Conservation (phyloP, 164 flowering plant genomes). For the Chimonanthus salicifolius region DNA sequence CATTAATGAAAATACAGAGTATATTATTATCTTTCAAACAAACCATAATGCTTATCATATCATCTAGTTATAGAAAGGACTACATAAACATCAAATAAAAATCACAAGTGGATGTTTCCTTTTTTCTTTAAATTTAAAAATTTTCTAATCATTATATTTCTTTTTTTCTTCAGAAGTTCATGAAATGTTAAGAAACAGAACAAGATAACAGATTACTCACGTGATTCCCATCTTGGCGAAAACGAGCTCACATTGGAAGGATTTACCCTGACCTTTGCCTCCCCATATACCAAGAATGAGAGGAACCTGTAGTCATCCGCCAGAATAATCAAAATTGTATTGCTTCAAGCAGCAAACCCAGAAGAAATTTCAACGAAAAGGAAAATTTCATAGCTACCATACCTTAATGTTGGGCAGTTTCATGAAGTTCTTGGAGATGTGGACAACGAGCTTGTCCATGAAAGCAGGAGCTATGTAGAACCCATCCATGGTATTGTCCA, state of each 20-base stretch:
- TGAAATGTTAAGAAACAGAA: not conserved
- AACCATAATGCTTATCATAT: not conserved
- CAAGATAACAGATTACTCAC: conserved; percentile 17
- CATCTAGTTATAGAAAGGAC: not conserved
- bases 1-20: not conserved
- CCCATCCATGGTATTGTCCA: conserved; percentile 52
- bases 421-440: conserved; percentile 56
- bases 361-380: not conserved
- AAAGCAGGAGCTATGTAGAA: conserved; percentile 59
- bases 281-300: conserved; percentile 58
- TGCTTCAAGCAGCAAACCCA: not conserved
- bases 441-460: conserved; percentile 65
- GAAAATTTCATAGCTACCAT: conserved; percentile 5
- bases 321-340: not conserved
- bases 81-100: not conserved
- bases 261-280: conserved; percentile 65
- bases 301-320: conserved; percentile 39
- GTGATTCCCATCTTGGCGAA: conserved; percentile 46
- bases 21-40: not conserved
- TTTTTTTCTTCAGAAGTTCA: not conserved
- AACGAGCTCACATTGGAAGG: conserved; percentile 68
- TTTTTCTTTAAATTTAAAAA: not conserved
- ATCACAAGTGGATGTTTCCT: not conserved
- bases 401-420: conserved; percentile 46
- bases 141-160: not conserved